Percentiles rank a stretch among this genome's conserved stretches.
phyloP scores from a whole-genome alignment of 2,329 filamentous ascomycete genomes.

The Monosporascus sp. region DNA sequence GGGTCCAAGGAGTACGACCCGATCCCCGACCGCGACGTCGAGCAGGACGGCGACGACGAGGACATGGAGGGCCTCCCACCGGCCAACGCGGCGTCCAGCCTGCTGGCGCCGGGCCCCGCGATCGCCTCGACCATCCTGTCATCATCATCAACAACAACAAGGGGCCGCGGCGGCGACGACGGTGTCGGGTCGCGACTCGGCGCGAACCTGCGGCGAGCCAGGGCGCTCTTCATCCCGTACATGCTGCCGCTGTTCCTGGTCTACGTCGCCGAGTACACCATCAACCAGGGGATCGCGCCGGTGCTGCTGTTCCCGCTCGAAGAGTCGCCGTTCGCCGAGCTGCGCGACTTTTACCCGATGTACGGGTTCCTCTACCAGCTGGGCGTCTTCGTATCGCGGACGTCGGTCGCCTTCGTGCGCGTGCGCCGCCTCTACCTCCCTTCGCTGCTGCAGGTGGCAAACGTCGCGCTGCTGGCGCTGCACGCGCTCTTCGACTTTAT shows the following conservation, averaged over 20 bases:
- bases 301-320: slow-evolving; percentile 81
- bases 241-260: slow-evolving; percentile 92
- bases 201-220: slow-evolving; percentile 60
- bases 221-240: slow-evolving; percentile 66
- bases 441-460: slow-evolving; percentile 74
- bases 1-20: slow-evolving; percentile 48
- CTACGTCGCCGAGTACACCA: slow-evolving; percentile 94
- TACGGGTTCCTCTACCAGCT: slow-evolving; percentile 94
- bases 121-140: slow-evolving; percentile 31
- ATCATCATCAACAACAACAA: slow-evolving; percentile 26
- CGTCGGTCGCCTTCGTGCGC: slow-evolving; percentile 81
- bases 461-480: slow-evolving; percentile 65
- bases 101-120: slow-evolving; percentile 41
- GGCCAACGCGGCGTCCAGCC: slow-evolving; percentile 40
- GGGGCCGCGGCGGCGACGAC: slow-evolving; percentile 8
- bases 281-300: slow-evolving; percentile 90
- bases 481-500: slow-evolving; percentile 80
- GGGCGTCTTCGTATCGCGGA: slow-evolving; percentile 91
- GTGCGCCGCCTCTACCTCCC: slow-evolving; percentile 78
- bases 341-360: slow-evolving; percentile 86
- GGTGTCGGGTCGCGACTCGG: slow-evolving; percentile 30
- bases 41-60: slow-evolving; percentile 30
- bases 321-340: slow-evolving; percentile 71
- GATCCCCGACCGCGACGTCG: slow-evolving; percentile 38
- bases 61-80: slow-evolving; percentile 30